phyloP scores from a whole-genome alignment of 1,284 basidiomycete genomes.

The Gymnopus androsaceus region DNA sequence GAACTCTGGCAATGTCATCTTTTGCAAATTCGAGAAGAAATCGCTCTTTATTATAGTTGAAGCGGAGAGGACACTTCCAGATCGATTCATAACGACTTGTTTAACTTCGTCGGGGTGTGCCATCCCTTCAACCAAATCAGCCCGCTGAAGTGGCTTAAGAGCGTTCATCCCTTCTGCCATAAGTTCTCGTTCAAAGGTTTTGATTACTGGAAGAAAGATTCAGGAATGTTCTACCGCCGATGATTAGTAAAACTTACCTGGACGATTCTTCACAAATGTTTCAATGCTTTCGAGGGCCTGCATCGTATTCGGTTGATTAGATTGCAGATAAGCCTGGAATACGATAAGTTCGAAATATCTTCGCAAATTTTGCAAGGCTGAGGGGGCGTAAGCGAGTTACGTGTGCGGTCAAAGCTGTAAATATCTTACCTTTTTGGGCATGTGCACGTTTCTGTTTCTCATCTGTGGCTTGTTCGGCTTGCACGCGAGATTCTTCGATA shows the following conservation, averaged over 20 bases:
- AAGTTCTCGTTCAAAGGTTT: conserved; percentile 94
- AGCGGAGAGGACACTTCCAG: conserved; percentile 86
- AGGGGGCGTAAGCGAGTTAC: background rate
- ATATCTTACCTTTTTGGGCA: conserved; percentile 66
- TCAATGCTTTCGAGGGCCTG: conserved; percentile 79
- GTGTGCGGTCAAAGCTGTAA: background rate
- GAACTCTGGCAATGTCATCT: conserved; percentile 91
- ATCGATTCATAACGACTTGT: conserved; percentile 81
- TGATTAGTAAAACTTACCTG: conserved; percentile 51
- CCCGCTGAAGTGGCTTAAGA: conserved; percentile 83
- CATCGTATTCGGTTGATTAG: conserved; percentile 81
- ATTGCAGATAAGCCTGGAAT: conserved; percentile 93
- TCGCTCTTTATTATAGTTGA: conserved; percentile 97
- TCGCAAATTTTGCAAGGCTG: conserved; percentile 79
- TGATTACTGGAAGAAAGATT: conserved; percentile 71
- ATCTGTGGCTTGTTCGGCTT: conserved; percentile 78
- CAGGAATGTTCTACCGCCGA: background rate
- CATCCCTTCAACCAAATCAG: conserved; percentile 71
- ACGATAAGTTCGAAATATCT: conserved; percentile 92
- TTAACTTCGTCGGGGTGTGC: conserved; percentile 89
- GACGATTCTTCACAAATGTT: conserved; percentile 78
- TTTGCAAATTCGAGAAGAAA: conserved; percentile 94
- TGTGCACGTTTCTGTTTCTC: conserved; percentile 66
- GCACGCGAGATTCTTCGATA: conserved; percentile 80
- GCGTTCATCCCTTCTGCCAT: conserved; percentile 77